Conservation (phyloP, 257 asterid species). For the Haberlea rhodopensis region DNA sequence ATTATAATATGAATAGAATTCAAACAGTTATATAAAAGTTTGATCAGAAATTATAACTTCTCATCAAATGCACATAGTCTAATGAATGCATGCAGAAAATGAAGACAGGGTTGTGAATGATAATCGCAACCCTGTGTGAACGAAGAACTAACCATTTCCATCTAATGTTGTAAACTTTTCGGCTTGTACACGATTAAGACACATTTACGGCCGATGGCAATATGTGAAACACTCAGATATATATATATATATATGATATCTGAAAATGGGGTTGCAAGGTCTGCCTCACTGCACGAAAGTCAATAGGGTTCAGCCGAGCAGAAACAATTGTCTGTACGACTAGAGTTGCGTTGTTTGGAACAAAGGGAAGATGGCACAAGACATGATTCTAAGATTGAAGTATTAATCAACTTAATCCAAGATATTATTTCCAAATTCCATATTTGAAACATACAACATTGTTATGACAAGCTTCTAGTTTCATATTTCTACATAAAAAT, state of each 20-base stretch:
- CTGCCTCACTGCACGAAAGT: slow-evolving; percentile 39
- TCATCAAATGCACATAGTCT: no score
- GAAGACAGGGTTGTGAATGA: slow-evolving; percentile 35
- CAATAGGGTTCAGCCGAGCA: slow-evolving; percentile 34
- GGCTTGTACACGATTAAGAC: slow-evolving; percentile 44
- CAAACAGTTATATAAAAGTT: no score
- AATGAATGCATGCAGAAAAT: slow-evolving; percentile 43
- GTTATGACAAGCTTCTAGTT: neutral
- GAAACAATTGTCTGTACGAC: slow-evolving; percentile 30
- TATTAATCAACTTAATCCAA: no score
- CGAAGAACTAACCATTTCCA: slow-evolving; percentile 37
- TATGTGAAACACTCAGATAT: slow-evolving; percentile 43
- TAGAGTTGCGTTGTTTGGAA: slow-evolving; percentile 40
- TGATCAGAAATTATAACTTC: no score
- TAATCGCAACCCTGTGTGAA: slow-evolving; percentile 43
- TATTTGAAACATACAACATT: neutral
- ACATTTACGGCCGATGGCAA: slow-evolving; percentile 40
- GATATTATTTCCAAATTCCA: no score
- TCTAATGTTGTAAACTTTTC: slow-evolving; percentile 30
- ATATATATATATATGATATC: slow-evolving; percentile 30
- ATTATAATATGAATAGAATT: no score
- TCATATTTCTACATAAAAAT: no score
- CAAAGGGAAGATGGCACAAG: slow-evolving; percentile 40
- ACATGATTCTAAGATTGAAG: slow-evolving; percentile 27
- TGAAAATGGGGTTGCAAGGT: slow-evolving; percentile 30